Conservation (phyloP, 2,329 filamentous ascomycete species). For the Pseudogymnoascus sp. region DNA sequence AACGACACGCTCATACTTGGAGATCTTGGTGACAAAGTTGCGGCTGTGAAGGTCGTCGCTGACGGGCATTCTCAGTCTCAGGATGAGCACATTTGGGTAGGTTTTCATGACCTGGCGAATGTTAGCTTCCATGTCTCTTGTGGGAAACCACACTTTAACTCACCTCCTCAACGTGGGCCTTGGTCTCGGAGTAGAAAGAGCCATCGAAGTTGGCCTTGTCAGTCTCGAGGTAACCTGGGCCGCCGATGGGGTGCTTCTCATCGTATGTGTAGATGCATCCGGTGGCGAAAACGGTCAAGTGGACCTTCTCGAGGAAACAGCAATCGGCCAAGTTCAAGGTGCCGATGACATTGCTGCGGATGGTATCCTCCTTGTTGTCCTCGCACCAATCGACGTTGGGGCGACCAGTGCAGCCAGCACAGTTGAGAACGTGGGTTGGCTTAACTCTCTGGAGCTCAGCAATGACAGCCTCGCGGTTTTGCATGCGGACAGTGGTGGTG, state of each 20-base stretch:
- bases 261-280: constrained; percentile 63
- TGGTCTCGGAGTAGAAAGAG: constrained; percentile 63
- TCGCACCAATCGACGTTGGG: constrained; percentile 69
- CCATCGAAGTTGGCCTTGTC: constrained; percentile 58
- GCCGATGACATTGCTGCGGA: constrained; percentile 61
- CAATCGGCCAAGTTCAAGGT: constrained; percentile 56
- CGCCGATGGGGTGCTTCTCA: constrained; percentile 51
- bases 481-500: constrained; percentile 57
- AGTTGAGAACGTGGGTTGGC: constrained; percentile 61
- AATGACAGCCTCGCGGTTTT: constrained; percentile 51
- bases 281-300: constrained; percentile 60
- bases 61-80: constrained; percentile 63
- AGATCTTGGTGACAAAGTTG: constrained; percentile 65
- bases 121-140: background rate
- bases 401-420: constrained; percentile 57
- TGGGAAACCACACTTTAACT: constrained; percentile 19
- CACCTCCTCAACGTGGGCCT: constrained; percentile 58
- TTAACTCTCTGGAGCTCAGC: constrained; percentile 50
- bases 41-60: constrained; percentile 59
- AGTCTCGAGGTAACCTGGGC: constrained; percentile 53
- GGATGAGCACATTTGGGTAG: constrained; percentile 55
- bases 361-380: constrained; percentile 59
- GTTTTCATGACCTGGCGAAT: constrained; percentile 48
- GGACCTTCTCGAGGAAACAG: constrained; percentile 51
- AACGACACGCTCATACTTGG: constrained; percentile 57